Conservation (phyloP, 495 filamentous ascomycete genomes). For the Aspergillus asperescens region DNA sequence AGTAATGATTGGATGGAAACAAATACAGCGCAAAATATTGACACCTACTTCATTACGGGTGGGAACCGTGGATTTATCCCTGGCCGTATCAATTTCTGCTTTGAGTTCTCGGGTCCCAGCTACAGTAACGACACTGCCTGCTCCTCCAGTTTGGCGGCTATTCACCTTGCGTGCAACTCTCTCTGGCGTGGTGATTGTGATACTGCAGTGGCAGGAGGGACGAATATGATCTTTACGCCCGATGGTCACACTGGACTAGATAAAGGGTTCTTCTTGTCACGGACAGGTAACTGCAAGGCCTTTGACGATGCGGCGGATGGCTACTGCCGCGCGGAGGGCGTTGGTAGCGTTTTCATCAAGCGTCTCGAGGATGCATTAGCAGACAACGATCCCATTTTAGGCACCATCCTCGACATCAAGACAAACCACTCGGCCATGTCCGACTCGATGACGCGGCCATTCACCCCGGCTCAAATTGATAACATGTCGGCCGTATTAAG, state of each 20-base stretch:
- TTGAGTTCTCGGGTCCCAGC: slow-evolving; percentile 81
- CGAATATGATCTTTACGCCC: slow-evolving; percentile 72
- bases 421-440: slow-evolving; percentile 47
- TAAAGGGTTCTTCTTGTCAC: slow-evolving; percentile 1
- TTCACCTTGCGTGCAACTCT: slow-evolving; percentile 76
- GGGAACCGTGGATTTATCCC: slow-evolving; percentile 83
- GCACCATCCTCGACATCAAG: not conserved
- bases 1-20: not conserved
- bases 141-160: slow-evolving; percentile 74
- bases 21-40: slow-evolving; percentile 52
- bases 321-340: slow-evolving; percentile 2
- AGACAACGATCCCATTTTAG: slow-evolving; percentile 2
- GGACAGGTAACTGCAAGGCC: slow-evolving; percentile 1
- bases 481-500: slow-evolving; percentile 40
- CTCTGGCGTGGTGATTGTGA: slow-evolving; percentile 76
- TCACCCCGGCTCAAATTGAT: slow-evolving; percentile 43
- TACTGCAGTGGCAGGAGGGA: slow-evolving; percentile 76
- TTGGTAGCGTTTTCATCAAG: not conserved
- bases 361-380: not conserved
- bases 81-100: slow-evolving; percentile 79
- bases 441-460: slow-evolving; percentile 42
- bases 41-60: slow-evolving; percentile 90
- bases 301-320: slow-evolving; percentile 8
- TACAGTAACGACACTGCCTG: slow-evolving; percentile 84
- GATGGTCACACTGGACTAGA: slow-evolving; percentile 78